Percentiles rank a stretch among this genome's conserved stretches.
Conservation (phyloP, 23 red algal species). For the Gracilaria caudata region DNA sequence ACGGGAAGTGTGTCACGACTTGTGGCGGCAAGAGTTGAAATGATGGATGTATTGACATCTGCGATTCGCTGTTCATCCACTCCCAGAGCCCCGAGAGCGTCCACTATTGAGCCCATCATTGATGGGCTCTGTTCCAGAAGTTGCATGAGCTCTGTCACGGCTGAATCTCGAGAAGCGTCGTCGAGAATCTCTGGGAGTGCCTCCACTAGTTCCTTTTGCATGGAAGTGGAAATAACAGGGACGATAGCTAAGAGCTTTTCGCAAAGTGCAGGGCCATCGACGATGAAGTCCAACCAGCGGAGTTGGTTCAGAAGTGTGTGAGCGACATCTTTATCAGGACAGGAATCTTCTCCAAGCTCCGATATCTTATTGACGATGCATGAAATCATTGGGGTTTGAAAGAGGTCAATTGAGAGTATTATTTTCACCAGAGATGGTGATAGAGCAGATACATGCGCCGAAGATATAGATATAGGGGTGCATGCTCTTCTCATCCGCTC, state of each 20-base stretch:
- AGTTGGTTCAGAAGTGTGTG: constrained; percentile 44
- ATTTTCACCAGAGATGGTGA: constrained; percentile 37
- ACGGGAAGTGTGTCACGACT: constrained; percentile 67
- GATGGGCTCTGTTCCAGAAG: constrained; percentile 48
- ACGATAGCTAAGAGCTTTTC: constrained; percentile 60
- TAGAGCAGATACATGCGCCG: not conserved
- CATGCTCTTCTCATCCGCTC: constrained; percentile 54
- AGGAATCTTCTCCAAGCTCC: constrained; percentile 48
- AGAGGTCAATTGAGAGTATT: constrained; percentile 59
- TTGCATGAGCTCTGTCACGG: constrained; percentile 49
- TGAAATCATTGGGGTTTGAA: constrained; percentile 44
- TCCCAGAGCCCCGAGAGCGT: constrained; percentile 56
- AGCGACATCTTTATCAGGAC: constrained; percentile 49
- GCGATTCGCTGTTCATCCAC: constrained; percentile 43
- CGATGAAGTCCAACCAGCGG: constrained; percentile 64
- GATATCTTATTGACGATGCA: constrained; percentile 63
- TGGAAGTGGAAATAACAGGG: constrained; percentile 35
- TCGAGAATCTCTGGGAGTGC: constrained; percentile 68
- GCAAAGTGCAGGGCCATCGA: constrained; percentile 52
- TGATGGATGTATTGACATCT: constrained; percentile 65
- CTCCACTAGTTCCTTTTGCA: constrained; percentile 61
- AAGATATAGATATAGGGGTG: constrained; percentile 4
- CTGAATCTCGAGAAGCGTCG: constrained; percentile 39
- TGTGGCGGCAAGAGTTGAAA: constrained; percentile 48
- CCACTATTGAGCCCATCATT: constrained; percentile 58